These are phyloP conservation scores for Raffaelea ambrosiae DNA, from an alignment of 2,329 filamentous ascomycete species.

Conservation along the genomic window DNA sequence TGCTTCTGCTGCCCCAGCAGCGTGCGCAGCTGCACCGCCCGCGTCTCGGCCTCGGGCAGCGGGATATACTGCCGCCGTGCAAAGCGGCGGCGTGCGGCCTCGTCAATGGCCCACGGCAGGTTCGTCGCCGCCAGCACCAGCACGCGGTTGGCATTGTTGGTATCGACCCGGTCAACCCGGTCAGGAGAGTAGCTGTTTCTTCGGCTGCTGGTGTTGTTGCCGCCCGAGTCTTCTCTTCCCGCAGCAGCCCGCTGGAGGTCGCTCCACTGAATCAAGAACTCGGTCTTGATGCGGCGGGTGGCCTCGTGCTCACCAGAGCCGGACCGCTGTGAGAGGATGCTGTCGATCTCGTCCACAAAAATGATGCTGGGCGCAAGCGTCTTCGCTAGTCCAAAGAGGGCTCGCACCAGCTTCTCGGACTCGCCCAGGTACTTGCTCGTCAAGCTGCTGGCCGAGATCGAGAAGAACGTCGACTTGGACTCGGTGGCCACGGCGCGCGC, in stretches of 20 bases:
- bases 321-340: constrained; percentile 73
- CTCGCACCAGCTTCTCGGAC: constrained; percentile 90
- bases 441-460: constrained; percentile 86
- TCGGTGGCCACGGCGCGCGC: constrained; percentile 92
- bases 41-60: constrained; percentile 74
- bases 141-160: constrained; percentile 76
- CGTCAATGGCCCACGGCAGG: constrained; percentile 94
- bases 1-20: constrained; percentile 85
- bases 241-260: constrained; percentile 82
- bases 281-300: constrained; percentile 88
- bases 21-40: constrained; percentile 68
- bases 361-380: constrained; percentile 89
- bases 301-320: constrained; percentile 87
- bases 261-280: constrained; percentile 97
- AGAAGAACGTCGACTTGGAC: constrained; percentile 91
- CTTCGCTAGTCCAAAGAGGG: constrained; percentile 84
- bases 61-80: constrained; percentile 94
- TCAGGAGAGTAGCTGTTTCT: constrained; percentile 42
- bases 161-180: no score
- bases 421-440: constrained; percentile 96
- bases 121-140: constrained; percentile 94
- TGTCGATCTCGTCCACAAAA: constrained; percentile 98
- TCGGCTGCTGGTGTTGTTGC: constrained; percentile 65
- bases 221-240: constrained; percentile 61
- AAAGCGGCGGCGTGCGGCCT: constrained; percentile 83